phyloP scores from a whole-genome alignment of 495 filamentous ascomycete genomes.

The Hypoxylon crocopeplum region DNA sequence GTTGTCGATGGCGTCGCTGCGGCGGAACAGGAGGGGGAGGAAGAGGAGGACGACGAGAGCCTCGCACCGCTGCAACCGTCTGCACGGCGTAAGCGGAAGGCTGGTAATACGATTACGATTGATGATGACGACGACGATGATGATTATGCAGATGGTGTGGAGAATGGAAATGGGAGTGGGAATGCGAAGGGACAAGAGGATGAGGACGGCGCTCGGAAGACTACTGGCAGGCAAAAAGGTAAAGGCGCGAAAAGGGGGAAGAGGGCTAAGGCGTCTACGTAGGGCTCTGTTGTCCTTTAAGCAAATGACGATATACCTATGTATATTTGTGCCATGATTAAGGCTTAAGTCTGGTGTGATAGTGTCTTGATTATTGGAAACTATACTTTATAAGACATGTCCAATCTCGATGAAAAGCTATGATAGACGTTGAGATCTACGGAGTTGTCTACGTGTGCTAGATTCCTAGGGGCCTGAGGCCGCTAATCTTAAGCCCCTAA shows the following conservation, averaged over 20 bases:
- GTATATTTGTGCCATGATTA: no score
- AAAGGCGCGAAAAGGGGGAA: constrained; percentile 42
- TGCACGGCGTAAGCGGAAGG: constrained; percentile 34
- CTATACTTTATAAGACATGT: no score
- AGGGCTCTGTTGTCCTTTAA: no score
- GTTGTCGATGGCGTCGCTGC: constrained; percentile 19
- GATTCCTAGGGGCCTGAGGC: no score
- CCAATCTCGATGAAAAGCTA: no score
- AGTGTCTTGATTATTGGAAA: no score
- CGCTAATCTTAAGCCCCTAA: no score
- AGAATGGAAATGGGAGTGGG: constrained; percentile 1
- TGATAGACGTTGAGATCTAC: no score
- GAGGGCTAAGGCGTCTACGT: constrained; percentile 42
- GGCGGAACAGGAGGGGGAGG: background rate
- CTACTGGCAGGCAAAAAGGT: constrained; percentile 22
- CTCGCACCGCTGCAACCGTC: constrained; percentile 2
- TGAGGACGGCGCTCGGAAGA: constrained; percentile 32
- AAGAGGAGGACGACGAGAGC: constrained; percentile 27
- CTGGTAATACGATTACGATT: constrained; percentile 24
- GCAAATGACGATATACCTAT: no score
- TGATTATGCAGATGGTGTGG: constrained; percentile 24
- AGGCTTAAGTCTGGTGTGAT: no score
- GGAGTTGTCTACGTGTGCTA: no score
- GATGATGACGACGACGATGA: constrained; percentile 39
- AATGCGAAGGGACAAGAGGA: constrained; percentile 13